Evolutionary conservation across 2,329 filamentous ascomycete species (phyloP).

Genomic region (Penicillium sp.): DNA sequence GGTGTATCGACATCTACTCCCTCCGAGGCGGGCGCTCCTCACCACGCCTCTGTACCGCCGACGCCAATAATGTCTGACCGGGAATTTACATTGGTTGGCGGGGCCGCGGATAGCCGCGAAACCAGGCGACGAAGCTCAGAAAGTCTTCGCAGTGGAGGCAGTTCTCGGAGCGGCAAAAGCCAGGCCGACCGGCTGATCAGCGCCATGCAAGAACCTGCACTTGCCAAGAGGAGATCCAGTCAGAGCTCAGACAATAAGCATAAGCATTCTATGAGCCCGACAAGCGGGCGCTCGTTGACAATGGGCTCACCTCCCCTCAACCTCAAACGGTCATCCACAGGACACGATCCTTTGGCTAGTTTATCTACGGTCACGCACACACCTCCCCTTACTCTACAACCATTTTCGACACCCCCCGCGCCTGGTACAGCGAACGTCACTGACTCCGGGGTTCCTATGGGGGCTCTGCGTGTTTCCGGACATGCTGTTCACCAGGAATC

Average conservation of each 20-base stretch:
- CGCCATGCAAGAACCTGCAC: slow-evolving; percentile 40
- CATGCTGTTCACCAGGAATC: slow-evolving; percentile 12
- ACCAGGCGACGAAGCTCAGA: slow-evolving; percentile 24
- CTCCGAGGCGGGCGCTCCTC: slow-evolving; percentile 1
- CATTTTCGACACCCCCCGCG: slow-evolving; percentile 20
- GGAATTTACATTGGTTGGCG: slow-evolving; percentile 41
- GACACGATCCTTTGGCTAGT: slow-evolving; percentile 12
- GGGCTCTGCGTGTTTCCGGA: slow-evolving; percentile 31
- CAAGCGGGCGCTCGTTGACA: slow-evolving; percentile 1
- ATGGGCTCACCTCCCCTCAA: slow-evolving; percentile 7
- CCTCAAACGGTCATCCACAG: slow-evolving; percentile 2
- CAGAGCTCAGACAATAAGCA: slow-evolving; percentile 12
- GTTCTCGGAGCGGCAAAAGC: slow-evolving; percentile 36
- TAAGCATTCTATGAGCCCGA: slow-evolving; percentile 10
- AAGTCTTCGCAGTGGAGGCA: slow-evolving; percentile 33
- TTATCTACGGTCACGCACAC: slow-evolving; percentile 17
- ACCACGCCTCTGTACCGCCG: slow-evolving; percentile 24
- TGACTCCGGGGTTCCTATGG: slow-evolving; percentile 35
- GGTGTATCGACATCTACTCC: slow-evolving; percentile 6
- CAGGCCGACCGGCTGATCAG: slow-evolving; percentile 44
- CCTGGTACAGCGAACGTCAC: slow-evolving; percentile 32
- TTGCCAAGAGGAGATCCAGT: slow-evolving; percentile 15
- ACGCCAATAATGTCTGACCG: slow-evolving; percentile 30
- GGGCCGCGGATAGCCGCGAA: slow-evolving; percentile 16
- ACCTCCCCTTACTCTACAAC: slow-evolving; percentile 15